phyloP scores from a whole-genome alignment of 2,329 filamentous ascomycete genomes.

The Colletotrichum sp. region DNA sequence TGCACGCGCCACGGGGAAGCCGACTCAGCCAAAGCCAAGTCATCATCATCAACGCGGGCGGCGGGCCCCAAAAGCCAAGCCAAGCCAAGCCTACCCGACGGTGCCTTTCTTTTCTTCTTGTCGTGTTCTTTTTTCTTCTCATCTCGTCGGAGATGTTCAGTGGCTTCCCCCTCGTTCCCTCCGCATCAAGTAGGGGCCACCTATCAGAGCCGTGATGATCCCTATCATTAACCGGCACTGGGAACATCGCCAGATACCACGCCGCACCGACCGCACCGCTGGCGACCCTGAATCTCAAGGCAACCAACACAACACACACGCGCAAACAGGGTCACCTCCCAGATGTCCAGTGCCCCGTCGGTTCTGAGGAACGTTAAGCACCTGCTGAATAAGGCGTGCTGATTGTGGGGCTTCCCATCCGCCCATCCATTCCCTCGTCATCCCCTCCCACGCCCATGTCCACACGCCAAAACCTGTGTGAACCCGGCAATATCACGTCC shows the following conservation, averaged over 20 bases:
- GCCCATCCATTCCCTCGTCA: neutral
- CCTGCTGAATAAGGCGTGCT: slow-evolving; percentile 14
- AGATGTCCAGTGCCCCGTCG: neutral
- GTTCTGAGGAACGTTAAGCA: neutral
- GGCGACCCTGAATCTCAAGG: neutral
- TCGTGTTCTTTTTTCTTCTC: neutral
- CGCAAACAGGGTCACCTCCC: neutral
- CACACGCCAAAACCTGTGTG: neutral
- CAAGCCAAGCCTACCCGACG: slow-evolving; percentile 4
- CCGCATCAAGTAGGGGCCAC: neutral
- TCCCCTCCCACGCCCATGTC: neutral
- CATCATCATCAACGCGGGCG: neutral
- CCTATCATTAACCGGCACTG: neutral
- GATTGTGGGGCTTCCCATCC: neutral
- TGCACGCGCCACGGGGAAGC: slow-evolving; percentile 19
- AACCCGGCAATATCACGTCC: neutral
- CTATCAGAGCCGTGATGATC: neutral
- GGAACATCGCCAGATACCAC: neutral
- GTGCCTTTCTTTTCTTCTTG: neutral
- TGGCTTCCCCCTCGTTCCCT: neutral
- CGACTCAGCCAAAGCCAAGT: slow-evolving; percentile 18
- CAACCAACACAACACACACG: neutral
- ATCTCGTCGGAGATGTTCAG: neutral
- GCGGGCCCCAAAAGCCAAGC: neutral
- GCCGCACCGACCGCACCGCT: neutral